These are phyloP conservation scores for Aureobasidium sp. DNA, from an alignment of 2,329 filamentous ascomycete genomes.

Conservation along the genomic window DNA sequence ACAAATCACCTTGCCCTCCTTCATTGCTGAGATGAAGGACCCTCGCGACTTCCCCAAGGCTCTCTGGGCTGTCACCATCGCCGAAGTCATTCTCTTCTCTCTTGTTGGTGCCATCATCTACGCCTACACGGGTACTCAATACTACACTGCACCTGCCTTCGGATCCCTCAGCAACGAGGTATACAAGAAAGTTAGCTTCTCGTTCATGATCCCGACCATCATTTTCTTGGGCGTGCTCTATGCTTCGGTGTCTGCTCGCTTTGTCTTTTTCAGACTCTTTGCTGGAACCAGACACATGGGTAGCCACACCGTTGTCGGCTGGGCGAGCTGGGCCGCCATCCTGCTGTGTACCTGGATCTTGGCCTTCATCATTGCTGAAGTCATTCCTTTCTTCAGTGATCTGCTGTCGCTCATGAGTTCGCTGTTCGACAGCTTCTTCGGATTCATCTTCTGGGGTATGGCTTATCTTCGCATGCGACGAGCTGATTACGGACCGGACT, in stretches of 20 bases:
- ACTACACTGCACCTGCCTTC: conserved; percentile 82
- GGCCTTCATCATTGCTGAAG: conserved; percentile 86
- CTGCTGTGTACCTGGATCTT: conserved; percentile 69
- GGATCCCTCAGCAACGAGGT: conserved; percentile 66
- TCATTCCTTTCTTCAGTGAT: conserved; percentile 63
- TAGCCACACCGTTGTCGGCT: conserved; percentile 73
- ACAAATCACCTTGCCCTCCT: conserved; percentile 86
- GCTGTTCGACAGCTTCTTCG: conserved; percentile 86
- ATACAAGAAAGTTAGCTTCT: conserved; percentile 84
- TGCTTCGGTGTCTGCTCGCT: conserved; percentile 80
- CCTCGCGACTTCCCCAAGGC: conserved; percentile 85
- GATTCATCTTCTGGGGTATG: conserved; percentile 91
- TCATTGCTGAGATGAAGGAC: conserved; percentile 88
- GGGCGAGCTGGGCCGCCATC: conserved; percentile 70
- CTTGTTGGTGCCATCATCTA: conserved; percentile 76
- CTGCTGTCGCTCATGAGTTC: conserved; percentile 69
- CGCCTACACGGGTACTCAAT: conserved; percentile 81
- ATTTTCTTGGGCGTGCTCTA: conserved; percentile 90
- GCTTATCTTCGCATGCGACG: conserved; percentile 71
- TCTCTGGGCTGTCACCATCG: conserved; percentile 82
- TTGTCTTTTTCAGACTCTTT: conserved; percentile 87
- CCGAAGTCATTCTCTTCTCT: conserved; percentile 79
- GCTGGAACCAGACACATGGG: conserved; percentile 70
- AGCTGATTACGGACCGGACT: conserved; percentile 52
- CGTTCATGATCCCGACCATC: conserved; percentile 91